Base-by-base conservation (phyloP, 495 filamentous ascomycete genomes). In the Penicillium manginii region DNA sequence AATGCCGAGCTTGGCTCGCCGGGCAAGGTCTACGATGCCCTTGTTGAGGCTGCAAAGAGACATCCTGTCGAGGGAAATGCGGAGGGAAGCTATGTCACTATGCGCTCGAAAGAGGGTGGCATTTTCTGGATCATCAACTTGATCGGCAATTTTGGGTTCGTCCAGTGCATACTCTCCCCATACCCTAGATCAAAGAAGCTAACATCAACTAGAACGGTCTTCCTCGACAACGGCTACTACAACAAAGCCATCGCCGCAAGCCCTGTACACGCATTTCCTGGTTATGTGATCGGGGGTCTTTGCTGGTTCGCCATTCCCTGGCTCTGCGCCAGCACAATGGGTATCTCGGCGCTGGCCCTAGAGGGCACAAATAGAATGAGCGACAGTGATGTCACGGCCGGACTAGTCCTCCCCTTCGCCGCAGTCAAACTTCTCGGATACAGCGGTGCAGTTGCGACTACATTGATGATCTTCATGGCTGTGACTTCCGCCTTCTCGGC, bases 91-190 rank as follows among this genome's bases (percentile, higher is more conserved):
- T 97, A 97, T 63, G 73, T 98, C 8, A 97, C 93, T 6, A 97
- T 98, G 92, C 79, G 83, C 48, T 92, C 89, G 12, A 86, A 85
- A 60, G 86, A 96, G 64, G 93, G 93, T 22, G 92, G 87, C 18
- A 90, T 98, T 57, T 98, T 98, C 82, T 97, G 96, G 80, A 85
- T 98, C 50, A 98, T 98, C 76, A 97, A 98, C 73, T 83, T 96
- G 54, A 86, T 93, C 57, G 91, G 91, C 40, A 75, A 75, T 61
- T 77, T 74, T 53, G 73, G 70, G 64, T 67, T 54, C 22, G 32
- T 19, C 18, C 3, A 18, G 15, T 43, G 1, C 19, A 3, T 26
- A 7, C 9, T 1, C 9, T 8, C 26, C 26, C 9, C 26, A 29
- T 29, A 9, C 7, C 42, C 15, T 10, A 5, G 45, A 15, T 12